Base-by-base conservation (phyloP, 495 filamentous ascomycete genomes). In the Extremus antarcticus region DNA sequence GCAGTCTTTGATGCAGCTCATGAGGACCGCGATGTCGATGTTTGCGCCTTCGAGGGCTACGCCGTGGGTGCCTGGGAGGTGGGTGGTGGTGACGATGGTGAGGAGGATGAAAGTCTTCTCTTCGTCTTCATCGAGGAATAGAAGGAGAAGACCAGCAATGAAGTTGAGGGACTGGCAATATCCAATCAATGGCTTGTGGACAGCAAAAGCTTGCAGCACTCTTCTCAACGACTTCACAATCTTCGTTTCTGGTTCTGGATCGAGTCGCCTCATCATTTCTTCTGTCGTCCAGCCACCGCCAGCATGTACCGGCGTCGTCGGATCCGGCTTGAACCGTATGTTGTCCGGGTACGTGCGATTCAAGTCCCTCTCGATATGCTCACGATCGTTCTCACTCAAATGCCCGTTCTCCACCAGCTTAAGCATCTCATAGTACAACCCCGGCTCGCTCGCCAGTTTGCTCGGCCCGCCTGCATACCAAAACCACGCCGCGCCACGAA, bases 101-200 rank as follows among this genome's bases (percentile, higher is more conserved):
- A 98, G 76, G 74, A 98, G 83, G 84, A 89, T 90, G 64, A 98
- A 98, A 0, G 86, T 78, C 58, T 94, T 92, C 65, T 97, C 92
- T 65, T 95, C 63, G 53, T 73, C 66, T 40, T 63, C 86, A 0
- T 83, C 78, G 45, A 97, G 80, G 66, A 98, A 96, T 0, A 98
- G 78, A 8, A 98, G 82, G n/a, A 98, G 77, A 49, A 96, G 76
- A 13, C 90, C 92, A n/a, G 91, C 88, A 53, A 98, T 78, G 70
- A 98, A 98, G 69, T 98, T 98, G 11, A 98, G 79, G 11, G 88
- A 94, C 64, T 98, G 92, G 54, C 92, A 97, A 65, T 98, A 98
- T 19, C 92, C 92, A 61, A 95, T 87, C 54, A 79, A 76, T 1
- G 92, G 90, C 55, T 87, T 90, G 70, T 94, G 84, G 24, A 94